phyloP scores from a whole-genome alignment of 768 basidiomycete genomes.

The Pleurotus djamor region DNA sequence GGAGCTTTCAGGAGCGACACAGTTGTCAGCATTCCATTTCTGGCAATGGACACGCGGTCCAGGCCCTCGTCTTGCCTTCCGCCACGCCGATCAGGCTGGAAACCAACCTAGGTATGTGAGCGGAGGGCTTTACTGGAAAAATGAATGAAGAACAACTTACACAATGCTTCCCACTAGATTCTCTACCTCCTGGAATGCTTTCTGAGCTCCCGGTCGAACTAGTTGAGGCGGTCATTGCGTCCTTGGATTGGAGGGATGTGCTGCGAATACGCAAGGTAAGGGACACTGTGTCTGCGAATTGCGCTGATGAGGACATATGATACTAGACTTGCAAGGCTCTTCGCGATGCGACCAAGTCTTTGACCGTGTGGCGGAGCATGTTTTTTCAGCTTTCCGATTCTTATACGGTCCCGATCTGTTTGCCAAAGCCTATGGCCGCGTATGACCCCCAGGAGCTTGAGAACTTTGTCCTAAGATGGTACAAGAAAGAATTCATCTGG shows the following conservation, averaged over 20 bases:
- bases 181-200: not conserved
- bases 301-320: not conserved
- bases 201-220: no score
- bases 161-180: not conserved
- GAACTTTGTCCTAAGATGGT: not conserved
- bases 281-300: not conserved
- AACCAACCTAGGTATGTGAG: no score
- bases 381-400: not conserved
- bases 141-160: no score
- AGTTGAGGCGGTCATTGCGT: not conserved
- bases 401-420: not conserved
- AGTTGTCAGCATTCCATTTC: no score
- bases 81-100: no score
- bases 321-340: not conserved
- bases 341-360: not conserved
- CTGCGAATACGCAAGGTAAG: not conserved
- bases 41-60: no score
- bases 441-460: not conserved
- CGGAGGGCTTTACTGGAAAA: no score
- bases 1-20: constrained; percentile 18
- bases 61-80: no score
- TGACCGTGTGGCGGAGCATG: not conserved
- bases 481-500: not conserved
- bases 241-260: not conserved
- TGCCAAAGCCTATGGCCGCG: not conserved